Conservation (phyloP, 2,329 filamentous ascomycete species). For the Leptographium procerum region DNA sequence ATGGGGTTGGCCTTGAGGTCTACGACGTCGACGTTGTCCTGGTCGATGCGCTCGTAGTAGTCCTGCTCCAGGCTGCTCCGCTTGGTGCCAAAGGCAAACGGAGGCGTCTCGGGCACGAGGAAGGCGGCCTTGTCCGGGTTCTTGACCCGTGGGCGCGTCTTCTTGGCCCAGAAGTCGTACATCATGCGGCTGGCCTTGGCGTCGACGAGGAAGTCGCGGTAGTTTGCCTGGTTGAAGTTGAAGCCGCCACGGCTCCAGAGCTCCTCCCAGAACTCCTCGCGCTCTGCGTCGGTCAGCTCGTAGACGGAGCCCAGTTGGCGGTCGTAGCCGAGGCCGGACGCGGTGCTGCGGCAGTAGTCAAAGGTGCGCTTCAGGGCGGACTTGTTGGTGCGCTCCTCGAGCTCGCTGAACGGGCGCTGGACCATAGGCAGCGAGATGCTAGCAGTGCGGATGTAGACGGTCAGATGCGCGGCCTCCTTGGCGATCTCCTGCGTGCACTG, state of each 20-base stretch:
- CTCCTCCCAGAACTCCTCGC: conserved; percentile 29
- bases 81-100: conserved; percentile 35
- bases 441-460: conserved; percentile 46
- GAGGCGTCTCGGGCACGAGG: conserved; percentile 32
- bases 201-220: conserved; percentile 17
- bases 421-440: conserved; percentile 48
- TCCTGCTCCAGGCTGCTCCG: conserved; percentile 32
- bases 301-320: conserved; percentile 30
- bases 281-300: conserved; percentile 27
- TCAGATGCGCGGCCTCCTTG: conserved; percentile 23
- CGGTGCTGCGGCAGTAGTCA: conserved; percentile 29
- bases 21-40: conserved; percentile 31
- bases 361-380: conserved; percentile 28
- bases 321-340: conserved; percentile 41
- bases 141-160: conserved; percentile 22
- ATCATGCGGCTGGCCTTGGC: conserved; percentile 18
- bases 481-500: conserved; percentile 16
- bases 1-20: conserved; percentile 32
- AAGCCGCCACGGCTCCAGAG: conserved; percentile 22
- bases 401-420: conserved; percentile 30
- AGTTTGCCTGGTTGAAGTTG: conserved; percentile 6
- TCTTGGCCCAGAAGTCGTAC: conserved; percentile 20
- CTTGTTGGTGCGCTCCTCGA: conserved; percentile 32
- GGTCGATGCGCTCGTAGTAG: conserved; percentile 38
- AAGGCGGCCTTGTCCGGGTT: conserved; percentile 18